Evolutionary conservation across 768 basidiomycete species (phyloP), one percentile per base, ranked within the genome.

Genomic region (Russula olivacea): DNA sequence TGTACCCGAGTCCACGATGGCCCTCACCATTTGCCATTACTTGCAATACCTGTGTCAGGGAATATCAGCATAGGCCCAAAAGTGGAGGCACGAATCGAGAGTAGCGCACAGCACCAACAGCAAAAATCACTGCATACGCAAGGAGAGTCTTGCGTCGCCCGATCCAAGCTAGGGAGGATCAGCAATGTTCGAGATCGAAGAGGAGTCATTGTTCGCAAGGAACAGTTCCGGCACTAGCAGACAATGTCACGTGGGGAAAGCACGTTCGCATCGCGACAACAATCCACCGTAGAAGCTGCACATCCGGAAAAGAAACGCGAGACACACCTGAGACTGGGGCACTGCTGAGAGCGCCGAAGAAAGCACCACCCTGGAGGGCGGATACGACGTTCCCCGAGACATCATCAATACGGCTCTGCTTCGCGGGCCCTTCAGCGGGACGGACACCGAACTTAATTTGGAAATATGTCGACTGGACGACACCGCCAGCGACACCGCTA

Each of bases 321-420:
- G 10, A 75, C 78, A 55, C 61, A 89, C 89, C 75, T 12, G 88
- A 88, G 48, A 88, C 69, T 0, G 86, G 87, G 1, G 87, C 87
- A 66, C 85, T 86, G 11, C 81, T 80, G 7, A 95, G 72, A 15
- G 91, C 89, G 61, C 92, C 93, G 70, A 93, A 93, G 80, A 93
- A 93, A 0, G 90, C 89, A 12, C 91, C 91, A 4, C 85, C 89
- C 71, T 93, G 92, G 11, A 94, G 79, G 4, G 93, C 89, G 3
- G 92, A 90, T 19, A 94, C 93, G 48, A 95, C 86, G 66, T 89
- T 91, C 48, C 88, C 87, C 0, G 86, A 86, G n/a, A 93, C 77
- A 4, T 78, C 75, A 60, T 87, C 80, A 21, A 73, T 67, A 41
- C 76, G 72, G 25, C 64, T 65, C 23, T 70, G 69, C 71, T 85